A percentile compares a stretch with the other conserved stretches of the same genome.
Conservation (phyloP, 192 early-diverging fungal genomes). For the Chytriomyces confervae region DNA sequence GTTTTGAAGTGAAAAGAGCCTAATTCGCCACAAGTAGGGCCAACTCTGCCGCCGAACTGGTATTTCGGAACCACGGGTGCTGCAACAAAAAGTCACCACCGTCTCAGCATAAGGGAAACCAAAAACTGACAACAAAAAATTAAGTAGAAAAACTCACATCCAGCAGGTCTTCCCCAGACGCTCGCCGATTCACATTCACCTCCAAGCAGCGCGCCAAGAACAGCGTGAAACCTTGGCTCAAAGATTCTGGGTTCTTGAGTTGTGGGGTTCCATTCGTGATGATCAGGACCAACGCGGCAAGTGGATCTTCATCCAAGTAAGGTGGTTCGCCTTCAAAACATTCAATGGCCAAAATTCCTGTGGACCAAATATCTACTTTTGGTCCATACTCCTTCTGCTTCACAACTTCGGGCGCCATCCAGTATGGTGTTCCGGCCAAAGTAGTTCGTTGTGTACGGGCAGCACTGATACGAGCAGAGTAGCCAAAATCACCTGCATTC, state of each 20-base stretch:
- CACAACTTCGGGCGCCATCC: slow-evolving; percentile 64
- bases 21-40: no score
- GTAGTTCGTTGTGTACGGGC: slow-evolving; percentile 80
- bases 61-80: no score
- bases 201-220: slow-evolving; percentile 91
- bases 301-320: slow-evolving; percentile 85
- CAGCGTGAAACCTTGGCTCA: slow-evolving; percentile 81
- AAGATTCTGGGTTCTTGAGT: slow-evolving; percentile 83
- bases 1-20: no score
- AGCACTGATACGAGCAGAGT: slow-evolving; percentile 83
- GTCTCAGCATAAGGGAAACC: no score
- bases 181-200: slow-evolving; percentile 86
- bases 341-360: slow-evolving; percentile 67
- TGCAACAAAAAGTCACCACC: no score
- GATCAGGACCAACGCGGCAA: slow-evolving; percentile 68
- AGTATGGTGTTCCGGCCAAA: slow-evolving; percentile 68
- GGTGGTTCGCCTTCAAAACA: slow-evolving; percentile 66
- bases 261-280: slow-evolving; percentile 93
- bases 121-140: no score
- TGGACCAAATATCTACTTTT: slow-evolving; percentile 64
- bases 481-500: slow-evolving; percentile 83
- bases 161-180: slow-evolving; percentile 79
- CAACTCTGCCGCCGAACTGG: no score
- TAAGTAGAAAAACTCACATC: slow-evolving; percentile 53
- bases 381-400: slow-evolving; percentile 54